These are phyloP conservation scores for Plasmodium berghei DNA, from an alignment of 169 alveolate genomes.

Conservation along the genomic window DNA sequence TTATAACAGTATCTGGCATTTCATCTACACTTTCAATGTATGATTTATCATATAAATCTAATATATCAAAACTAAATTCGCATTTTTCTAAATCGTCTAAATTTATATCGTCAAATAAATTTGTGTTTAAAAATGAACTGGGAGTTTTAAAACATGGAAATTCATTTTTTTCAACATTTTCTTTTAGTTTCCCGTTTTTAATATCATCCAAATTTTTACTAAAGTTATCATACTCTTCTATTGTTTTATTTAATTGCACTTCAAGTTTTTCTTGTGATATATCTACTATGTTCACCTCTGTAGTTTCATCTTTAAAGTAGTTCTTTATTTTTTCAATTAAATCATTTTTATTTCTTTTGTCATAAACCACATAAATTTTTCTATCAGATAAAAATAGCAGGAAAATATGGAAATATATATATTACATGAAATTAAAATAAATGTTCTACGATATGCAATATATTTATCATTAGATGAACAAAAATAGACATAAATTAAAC, in stretches of 20 bases:
- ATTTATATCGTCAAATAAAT: slow-evolving; percentile 43
- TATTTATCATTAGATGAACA: background rate
- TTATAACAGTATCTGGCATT: background rate
- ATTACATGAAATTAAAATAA: background rate
- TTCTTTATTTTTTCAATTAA: slow-evolving; percentile 40
- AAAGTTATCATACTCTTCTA: slow-evolving; percentile 9
- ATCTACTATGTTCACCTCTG: slow-evolving; percentile 60
- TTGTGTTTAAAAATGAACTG: slow-evolving; percentile 34
- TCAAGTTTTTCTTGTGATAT: background rate
- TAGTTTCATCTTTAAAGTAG: slow-evolving; percentile 48
- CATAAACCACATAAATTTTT: slow-evolving; percentile 37
- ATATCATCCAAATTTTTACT: background rate
- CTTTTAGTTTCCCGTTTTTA: background rate
- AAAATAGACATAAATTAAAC: background rate
- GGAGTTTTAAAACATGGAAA: slow-evolving; percentile 32
- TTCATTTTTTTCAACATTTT: background rate
- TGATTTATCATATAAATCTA: slow-evolving; percentile 17
- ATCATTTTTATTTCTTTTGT: slow-evolving; percentile 45
- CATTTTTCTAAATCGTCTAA: slow-evolving; percentile 19
- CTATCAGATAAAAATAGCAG: slow-evolving; percentile 16
- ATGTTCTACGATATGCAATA: background rate
- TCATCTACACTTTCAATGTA: slow-evolving; percentile 18
- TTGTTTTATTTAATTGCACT: background rate
- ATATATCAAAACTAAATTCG: slow-evolving; percentile 18
- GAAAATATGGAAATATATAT: background rate